phyloP scores from a whole-genome alignment of 2,329 filamentous ascomycete species.

The Elsinoe fawcettii region DNA sequence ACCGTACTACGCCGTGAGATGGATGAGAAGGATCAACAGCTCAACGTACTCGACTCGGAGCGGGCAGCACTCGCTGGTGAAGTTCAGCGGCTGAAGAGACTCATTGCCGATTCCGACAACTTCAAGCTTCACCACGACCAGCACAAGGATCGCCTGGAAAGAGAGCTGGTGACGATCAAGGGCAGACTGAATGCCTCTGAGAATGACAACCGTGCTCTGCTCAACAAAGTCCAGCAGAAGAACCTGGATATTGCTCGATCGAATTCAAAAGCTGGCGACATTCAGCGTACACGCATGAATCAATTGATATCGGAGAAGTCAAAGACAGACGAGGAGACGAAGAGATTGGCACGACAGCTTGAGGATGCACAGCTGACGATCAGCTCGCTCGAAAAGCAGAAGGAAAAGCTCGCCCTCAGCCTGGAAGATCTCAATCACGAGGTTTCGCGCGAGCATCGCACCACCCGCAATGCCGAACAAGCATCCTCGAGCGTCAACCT shows the following conservation, averaged over 20 bases:
- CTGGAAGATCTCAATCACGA: slow-evolving; percentile 92
- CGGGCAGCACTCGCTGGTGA: slow-evolving; percentile 67
- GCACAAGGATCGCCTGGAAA: slow-evolving; percentile 84
- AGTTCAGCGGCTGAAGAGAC: slow-evolving; percentile 76
- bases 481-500: slow-evolving; percentile 68
- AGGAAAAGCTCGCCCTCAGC: slow-evolving; percentile 81
- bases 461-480: slow-evolving; percentile 83
- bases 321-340: slow-evolving; percentile 73
- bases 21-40: slow-evolving; percentile 65
- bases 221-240: slow-evolving; percentile 97
- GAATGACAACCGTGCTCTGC: slow-evolving; percentile 88
- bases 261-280: slow-evolving; percentile 76
- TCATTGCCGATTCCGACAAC: slow-evolving; percentile 80
- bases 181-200: slow-evolving; percentile 85
- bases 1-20: slow-evolving; percentile 70
- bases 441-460: slow-evolving; percentile 80
- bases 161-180: slow-evolving; percentile 84
- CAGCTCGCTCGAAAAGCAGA: slow-evolving; percentile 82
- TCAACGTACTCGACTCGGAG: slow-evolving; percentile 73
- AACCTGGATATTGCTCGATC: slow-evolving; percentile 91
- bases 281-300: slow-evolving; percentile 66
- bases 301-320: slow-evolving; percentile 76
- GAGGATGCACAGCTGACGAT: slow-evolving; percentile 77
- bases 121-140: slow-evolving; percentile 88
- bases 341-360: slow-evolving; percentile 72